phyloP scores from a whole-genome alignment of 2,329 filamentous ascomycete genomes.

The Celoporthe dispersa region DNA sequence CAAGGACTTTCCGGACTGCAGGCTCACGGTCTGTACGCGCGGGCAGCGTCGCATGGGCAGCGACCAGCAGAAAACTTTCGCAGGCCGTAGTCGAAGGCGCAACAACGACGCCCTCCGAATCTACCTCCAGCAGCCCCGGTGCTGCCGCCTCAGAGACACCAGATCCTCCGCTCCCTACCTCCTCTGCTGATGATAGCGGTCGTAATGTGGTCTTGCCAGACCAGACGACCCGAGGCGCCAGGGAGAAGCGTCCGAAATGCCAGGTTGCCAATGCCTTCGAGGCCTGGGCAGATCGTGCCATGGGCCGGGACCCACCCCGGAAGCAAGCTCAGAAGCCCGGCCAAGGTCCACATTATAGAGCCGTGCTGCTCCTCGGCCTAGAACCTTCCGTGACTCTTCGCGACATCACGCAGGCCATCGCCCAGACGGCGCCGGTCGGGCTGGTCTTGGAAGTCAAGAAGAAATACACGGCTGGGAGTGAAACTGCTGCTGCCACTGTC shows the following conservation, averaged over 20 bases:
- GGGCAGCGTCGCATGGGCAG: neutral
- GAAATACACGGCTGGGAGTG: neutral
- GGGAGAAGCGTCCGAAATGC: neutral
- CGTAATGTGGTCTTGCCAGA: neutral
- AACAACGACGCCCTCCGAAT: neutral
- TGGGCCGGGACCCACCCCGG: neutral
- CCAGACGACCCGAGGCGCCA: neutral
- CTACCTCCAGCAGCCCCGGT: neutral
- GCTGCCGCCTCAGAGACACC: neutral
- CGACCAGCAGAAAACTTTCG: neutral
- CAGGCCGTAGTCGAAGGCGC: neutral
- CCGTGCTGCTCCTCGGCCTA: neutral
- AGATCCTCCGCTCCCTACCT: neutral
- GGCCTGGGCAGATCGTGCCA: neutral
- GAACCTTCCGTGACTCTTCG: neutral
- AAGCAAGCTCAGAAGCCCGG: neutral
- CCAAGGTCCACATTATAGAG: neutral
- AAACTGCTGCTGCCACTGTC: neutral
- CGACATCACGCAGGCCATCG: neutral
- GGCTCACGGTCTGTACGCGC: neutral
- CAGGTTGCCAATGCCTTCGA: neutral
- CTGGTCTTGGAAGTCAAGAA: neutral
- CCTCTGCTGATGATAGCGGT: neutral
- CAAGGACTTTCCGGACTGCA: neutral
- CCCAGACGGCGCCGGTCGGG: neutral